Evolutionary conservation across 306 rosid genomes (phyloP).

Genomic region (Dalbergia cochinchinensis): DNA sequence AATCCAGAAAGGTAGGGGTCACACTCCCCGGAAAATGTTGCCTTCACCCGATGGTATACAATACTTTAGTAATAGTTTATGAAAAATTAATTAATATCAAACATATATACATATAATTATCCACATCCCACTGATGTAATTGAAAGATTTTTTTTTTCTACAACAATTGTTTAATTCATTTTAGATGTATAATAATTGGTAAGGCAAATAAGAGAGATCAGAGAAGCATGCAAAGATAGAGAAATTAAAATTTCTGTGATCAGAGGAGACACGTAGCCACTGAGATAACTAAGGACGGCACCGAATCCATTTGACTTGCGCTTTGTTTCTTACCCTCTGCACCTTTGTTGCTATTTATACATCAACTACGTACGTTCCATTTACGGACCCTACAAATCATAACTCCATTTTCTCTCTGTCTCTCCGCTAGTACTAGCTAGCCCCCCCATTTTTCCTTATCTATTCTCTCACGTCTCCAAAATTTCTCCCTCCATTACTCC

Average conservation of each 20-base stretch:
- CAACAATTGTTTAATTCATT: neutral
- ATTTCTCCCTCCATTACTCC: conserved; percentile 11
- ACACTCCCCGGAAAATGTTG: conserved; percentile 62
- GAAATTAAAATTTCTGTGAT: conserved; percentile 9
- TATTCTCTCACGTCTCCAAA: conserved; percentile 39
- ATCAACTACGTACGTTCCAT: conserved; percentile 41
- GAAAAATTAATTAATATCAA: neutral
- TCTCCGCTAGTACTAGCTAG: neutral
- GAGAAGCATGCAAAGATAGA: neutral
- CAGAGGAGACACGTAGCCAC: conserved; percentile 71
- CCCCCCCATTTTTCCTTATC: conserved; percentile 4
- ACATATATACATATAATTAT: too few species aligned
- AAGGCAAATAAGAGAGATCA: neutral
- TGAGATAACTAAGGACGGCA: conserved; percentile 71
- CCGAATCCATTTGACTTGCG: conserved; percentile 80
- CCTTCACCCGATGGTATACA: conserved; percentile 30
- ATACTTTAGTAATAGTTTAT: neutral
- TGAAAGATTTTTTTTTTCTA: neutral
- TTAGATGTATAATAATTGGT: neutral
- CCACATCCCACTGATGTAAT: conserved; percentile 6
- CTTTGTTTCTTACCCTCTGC: neutral
- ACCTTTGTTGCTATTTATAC: conserved; percentile 62
- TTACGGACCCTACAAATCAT: conserved; percentile 56
- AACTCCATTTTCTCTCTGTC: conserved; percentile 2
- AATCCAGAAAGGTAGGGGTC: conserved; percentile 55